Conservation (phyloP, 108 stramenopile genomes). For the Schizochytrium sp. region DNA sequence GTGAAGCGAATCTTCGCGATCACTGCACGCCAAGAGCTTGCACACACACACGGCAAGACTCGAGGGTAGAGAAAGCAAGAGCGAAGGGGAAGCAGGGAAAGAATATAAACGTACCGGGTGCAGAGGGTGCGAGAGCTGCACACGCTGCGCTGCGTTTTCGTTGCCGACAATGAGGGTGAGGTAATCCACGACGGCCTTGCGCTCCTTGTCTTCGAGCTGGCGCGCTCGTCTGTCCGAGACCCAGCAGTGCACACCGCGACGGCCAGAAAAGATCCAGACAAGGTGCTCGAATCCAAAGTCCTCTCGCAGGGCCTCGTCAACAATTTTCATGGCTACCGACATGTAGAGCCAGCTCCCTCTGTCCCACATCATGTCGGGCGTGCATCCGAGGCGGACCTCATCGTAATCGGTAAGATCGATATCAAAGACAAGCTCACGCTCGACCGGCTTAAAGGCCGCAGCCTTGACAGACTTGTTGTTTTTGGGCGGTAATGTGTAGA, state of each 20-base stretch:
- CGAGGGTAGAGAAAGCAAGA: no score
- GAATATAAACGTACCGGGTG: conserved; percentile 53
- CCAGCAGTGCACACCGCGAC: conserved; percentile 99
- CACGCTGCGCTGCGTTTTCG: conserved; percentile 34
- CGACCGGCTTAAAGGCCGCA: conserved; percentile 67
- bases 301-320: conserved; percentile 63
- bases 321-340: conserved; percentile 84
- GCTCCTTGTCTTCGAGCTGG: conserved; percentile 75
- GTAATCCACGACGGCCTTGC: conserved; percentile 86
- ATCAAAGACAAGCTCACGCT: conserved; percentile 97
- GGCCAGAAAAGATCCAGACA: conserved; percentile 95
- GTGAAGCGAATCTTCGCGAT: no score
- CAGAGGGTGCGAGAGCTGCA: conserved; percentile 54
- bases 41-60: no score
- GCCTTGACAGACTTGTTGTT: conserved; percentile 61
- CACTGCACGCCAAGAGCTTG: no score
- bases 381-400: conserved; percentile 87
- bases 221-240: conserved; percentile 84
- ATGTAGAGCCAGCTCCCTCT: conserved; percentile 86
- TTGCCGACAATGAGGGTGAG: conserved; percentile 68
- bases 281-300: conserved; percentile 96
- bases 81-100: no score
- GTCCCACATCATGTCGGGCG: conserved; percentile 29
- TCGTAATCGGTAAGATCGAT: conserved; percentile 99
- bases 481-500: conserved; percentile 76